Evolutionary conservation across 495 filamentous ascomycete genomes (phyloP), one percentile per base, ranked within the genome.

Genomic region (Lophium mytilinum): DNA sequence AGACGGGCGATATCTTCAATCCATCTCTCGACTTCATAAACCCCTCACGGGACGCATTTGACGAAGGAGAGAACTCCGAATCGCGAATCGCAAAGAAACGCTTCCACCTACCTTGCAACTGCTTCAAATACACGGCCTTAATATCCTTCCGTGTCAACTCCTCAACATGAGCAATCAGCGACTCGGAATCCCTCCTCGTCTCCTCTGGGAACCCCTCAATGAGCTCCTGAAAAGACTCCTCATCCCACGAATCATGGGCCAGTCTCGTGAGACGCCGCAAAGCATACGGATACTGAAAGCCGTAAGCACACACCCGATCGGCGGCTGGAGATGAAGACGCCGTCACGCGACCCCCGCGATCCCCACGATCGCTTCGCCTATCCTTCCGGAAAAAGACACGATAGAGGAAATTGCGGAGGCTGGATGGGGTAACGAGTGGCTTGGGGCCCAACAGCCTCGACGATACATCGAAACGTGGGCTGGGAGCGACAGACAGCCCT

Each of bases 81-180:
- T 43, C 50, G 35, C 15, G n/a, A 51, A 36, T 1, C 6, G 47
- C 12, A n/a, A 5, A 10, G 15, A 58, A 30, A 3, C 24, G 35
- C 9, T 10, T 12, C 18, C 15, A 52, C 64, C 48, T 56, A 64
- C 68, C 73, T 72, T 88, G 86, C 52, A 88, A 78, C 58, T 78
- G 75, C 69, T 89, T 89, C 54, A 88, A 75, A 67, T 84, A 85
- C 34, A 80, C 69, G 52, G 81, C 69, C 69, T 89, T 89, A 52
- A 85, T 72, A 63, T 88, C 86, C 52, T 74, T 78, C 52, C 71
- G 70, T 61, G 83, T 83, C 54, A 88, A 78, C 57, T 86, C 82
- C 58, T 76, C 69, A 51, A 87, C 76, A 66, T 87, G 83, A 0
- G 76, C 69, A 42, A 74, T 61, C 47, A 88, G 70, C 34, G 76